phyloP scores from a whole-genome alignment of 805 yeast genomes.

The Myxozyma monticola region DNA sequence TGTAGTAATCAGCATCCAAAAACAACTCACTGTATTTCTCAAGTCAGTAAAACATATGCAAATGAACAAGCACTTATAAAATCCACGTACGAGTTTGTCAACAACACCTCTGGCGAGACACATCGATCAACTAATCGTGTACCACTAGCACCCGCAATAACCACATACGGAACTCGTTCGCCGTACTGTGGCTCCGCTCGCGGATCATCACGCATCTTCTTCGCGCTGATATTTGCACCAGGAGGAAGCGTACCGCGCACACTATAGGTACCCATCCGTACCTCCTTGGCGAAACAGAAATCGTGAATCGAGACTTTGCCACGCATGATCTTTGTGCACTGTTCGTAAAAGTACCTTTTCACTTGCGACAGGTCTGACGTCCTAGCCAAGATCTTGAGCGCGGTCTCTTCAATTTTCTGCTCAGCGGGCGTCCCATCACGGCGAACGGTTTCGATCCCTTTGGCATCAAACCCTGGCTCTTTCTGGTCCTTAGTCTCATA shows the following conservation, averaged over 20 bases:
- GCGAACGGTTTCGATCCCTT: conserved; percentile 92
- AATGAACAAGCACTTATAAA: not conserved
- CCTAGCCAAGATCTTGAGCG: conserved; percentile 64
- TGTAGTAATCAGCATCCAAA: conserved; percentile 83
- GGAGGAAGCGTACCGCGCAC: conserved; percentile 76
- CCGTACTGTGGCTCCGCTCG: conserved; percentile 81
- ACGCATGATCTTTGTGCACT: conserved; percentile 65
- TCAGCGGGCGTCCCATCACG: conserved; percentile 95
- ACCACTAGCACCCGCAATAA: conserved; percentile 57
- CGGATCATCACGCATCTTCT: conserved; percentile 60
- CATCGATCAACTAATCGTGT: conserved; percentile 73
- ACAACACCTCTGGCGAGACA: conserved; percentile 71
- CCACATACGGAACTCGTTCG: conserved; percentile 87
- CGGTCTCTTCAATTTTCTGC: conserved; percentile 72
- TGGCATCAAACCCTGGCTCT: conserved; percentile 81
- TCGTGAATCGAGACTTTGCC: conserved; percentile 72
- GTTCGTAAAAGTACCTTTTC: conserved; percentile 60
- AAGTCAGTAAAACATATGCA: too few species aligned
- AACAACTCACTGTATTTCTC: conserved; percentile 41
- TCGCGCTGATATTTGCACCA: conserved; percentile 80
- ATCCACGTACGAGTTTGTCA: conserved; percentile 47
- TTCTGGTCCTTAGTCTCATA: conserved; percentile 60
- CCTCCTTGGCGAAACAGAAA: conserved; percentile 90
- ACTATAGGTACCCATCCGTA: conserved; percentile 75
- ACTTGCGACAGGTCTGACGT: conserved; percentile 69